Evolutionary conservation across 139 green algal species (phyloP).

Genomic region (Asterochloris erici): DNA sequence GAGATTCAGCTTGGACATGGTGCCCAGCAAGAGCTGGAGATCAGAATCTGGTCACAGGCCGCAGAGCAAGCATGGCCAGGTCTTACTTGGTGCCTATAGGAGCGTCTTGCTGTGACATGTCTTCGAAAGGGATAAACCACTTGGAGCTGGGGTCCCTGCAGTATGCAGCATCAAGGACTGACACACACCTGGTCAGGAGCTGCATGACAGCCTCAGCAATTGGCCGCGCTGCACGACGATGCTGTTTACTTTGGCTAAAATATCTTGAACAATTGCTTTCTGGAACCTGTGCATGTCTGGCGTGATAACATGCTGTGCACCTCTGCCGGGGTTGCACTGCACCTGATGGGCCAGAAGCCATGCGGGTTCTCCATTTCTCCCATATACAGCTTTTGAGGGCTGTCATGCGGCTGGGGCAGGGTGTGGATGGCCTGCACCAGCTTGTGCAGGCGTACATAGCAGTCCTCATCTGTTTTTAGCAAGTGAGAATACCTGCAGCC

Average conservation of each 20-base stretch:
- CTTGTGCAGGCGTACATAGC: conserved; percentile 39
- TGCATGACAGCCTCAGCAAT: too few relatives aligned
- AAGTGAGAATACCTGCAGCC: conserved; percentile 51
- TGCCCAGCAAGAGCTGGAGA: too few relatives aligned
- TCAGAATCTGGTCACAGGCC: too few relatives aligned
- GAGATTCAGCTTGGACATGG: too few relatives aligned
- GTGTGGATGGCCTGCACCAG: conserved; percentile 17
- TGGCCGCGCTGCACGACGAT: too few relatives aligned
- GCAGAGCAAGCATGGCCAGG: background rate
- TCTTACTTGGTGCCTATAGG: background rate
- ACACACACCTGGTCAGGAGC: too few relatives aligned
- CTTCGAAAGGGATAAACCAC: conserved; percentile 49
- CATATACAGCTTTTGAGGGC: conserved; percentile 26
- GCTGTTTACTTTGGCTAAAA: too few relatives aligned
- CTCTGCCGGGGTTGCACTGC: too few relatives aligned
- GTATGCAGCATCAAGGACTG: too few relatives aligned
- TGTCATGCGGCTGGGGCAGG: background rate
- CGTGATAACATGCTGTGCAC: too few relatives aligned
- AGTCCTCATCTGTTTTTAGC: conserved; percentile 65
- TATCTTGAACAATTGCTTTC: too few relatives aligned
- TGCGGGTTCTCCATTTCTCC: conserved; percentile 40
- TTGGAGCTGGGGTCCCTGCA: conserved; percentile 32
- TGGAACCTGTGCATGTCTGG: too few relatives aligned
- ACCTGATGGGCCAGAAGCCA: conserved; percentile 40
- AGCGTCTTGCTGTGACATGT: conserved; percentile 42